Evolutionary conservation across 139 green algal species (phyloP), one percentile per base, ranked within the genome.

Genomic region (Eudorina sp.): DNA sequence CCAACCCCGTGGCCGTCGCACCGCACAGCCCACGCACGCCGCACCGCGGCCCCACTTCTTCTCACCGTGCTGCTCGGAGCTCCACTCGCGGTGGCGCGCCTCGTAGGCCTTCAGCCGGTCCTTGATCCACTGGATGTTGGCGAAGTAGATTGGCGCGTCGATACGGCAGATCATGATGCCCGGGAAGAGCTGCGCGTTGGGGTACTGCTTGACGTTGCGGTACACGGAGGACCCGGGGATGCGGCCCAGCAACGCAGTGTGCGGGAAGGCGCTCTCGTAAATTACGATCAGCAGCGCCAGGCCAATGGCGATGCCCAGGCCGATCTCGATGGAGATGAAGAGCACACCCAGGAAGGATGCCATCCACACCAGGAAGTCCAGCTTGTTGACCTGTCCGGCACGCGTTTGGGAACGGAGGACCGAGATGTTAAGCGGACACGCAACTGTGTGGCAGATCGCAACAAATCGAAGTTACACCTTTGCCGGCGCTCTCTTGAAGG

Each of bases 121-220:
- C 31, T 94, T 92, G 48, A 98, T 91, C 46, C 90, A 96, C 68
- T 92, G 84, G 34, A 81, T 46, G 45, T 97, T 98, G 73, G 95
- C 95, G 88, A 97, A 98, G 91, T 94, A 97, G 53, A 88, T 73
- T 4, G 83, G 83, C 48, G 83, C 48, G 68, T 88, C 89, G 18
- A 93, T 88, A 16, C 90, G 82, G 66, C 77, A 89, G 25, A 45
- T 25, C 75, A 93, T 38, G 41, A 93, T 72, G 69, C 90, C 90
- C 14, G 90, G 90, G 46, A 75, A 34, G 36, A 91, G 64, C 53
- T 85, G 72, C 23, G 62, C n/a, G 6, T 64, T 88, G 21, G 92
- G 92, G 91, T 97, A 98, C 90, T 98, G 96, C 87, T 96, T 92
- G 25, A 97, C 66, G 89, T 96, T 97, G 77, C 96, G 91, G 83